phyloP scores from a whole-genome alignment of 306 rosid species.

The Gleditsia sinensis region DNA sequence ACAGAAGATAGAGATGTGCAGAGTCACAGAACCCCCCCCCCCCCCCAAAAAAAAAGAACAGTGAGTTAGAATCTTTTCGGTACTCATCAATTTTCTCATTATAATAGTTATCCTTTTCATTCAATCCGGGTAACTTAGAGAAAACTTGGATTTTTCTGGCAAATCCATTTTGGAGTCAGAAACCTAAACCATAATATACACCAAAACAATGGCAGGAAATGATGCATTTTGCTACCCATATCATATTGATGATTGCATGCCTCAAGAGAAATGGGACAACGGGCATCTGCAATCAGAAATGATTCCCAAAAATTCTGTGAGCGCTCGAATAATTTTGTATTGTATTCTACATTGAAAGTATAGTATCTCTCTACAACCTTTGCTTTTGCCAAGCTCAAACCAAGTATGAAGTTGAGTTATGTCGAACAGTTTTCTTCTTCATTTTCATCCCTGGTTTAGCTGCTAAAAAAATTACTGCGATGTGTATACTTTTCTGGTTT shows the following conservation, averaged over 20 bases:
- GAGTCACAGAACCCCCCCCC: too few species aligned
- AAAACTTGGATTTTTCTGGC: constrained; percentile 22
- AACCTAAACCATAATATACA: constrained; percentile 10
- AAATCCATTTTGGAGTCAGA: constrained; percentile 21
- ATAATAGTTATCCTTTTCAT: constrained; percentile 37
- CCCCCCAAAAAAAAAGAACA: constrained; percentile 34
- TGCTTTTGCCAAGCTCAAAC: background rate
- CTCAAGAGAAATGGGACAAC: constrained; percentile 29
- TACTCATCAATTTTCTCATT: constrained; percentile 47
- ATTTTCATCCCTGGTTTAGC: background rate
- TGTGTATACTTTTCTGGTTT: too few species aligned
- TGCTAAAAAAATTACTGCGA: background rate
- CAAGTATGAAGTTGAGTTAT: background rate
- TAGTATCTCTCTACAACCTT: background rate
- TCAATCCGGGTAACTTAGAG: constrained; percentile 33
- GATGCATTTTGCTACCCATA: constrained; percentile 68
- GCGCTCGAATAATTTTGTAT: constrained; percentile 28
- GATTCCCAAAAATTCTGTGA: constrained; percentile 47
- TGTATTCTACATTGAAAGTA: background rate
- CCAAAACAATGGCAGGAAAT: constrained; percentile 45
- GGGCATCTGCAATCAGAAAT: constrained; percentile 31
- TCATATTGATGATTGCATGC: constrained; percentile 40
- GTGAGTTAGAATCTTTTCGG: constrained; percentile 79
- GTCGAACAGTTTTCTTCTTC: background rate
- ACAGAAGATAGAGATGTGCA: constrained; percentile 36